phyloP scores from a whole-genome alignment of 2,329 filamentous ascomycete species.

The Aspergillus sp. region DNA sequence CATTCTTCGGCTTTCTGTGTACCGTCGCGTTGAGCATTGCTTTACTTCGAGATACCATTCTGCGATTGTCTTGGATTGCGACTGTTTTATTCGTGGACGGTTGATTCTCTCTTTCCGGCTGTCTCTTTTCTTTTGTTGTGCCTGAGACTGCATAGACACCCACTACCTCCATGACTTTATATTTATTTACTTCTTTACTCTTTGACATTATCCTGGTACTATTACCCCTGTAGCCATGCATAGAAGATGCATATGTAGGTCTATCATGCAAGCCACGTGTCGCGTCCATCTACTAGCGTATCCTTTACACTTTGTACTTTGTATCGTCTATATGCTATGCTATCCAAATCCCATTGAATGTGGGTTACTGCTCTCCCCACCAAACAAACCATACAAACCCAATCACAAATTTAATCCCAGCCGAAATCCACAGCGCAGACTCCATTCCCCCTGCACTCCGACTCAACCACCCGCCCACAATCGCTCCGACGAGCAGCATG shows the following conservation, averaged over 20 bases:
- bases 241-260: no score
- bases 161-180: slow-evolving; percentile 6
- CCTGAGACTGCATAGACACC: slow-evolving; percentile 10
- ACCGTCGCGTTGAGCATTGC: slow-evolving; percentile 1
- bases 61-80: slow-evolving; percentile 17
- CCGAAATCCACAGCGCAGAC: slow-evolving; percentile 38
- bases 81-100: slow-evolving; percentile 1
- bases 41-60: slow-evolving; percentile 34
- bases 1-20: not conserved
- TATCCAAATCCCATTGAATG: no score
- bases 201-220: slow-evolving; percentile 19
- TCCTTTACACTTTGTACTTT: no score
- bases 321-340: no score
- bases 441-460: slow-evolving; percentile 37
- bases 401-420: slow-evolving; percentile 34
- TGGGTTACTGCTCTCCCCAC: slow-evolving; percentile 6
- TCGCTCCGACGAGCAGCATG: slow-evolving; percentile 33
- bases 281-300: no score
- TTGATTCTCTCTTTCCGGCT: slow-evolving; percentile 14
- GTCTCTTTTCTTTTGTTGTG: slow-evolving; percentile 2
- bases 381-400: slow-evolving; percentile 34
- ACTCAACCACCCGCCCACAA: slow-evolving; percentile 39
- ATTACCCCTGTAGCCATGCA: not conserved
- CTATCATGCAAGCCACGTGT: no score
- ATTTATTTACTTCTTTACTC: slow-evolving; percentile 24